Evolutionary conservation across 176 grass and related monocot genomes (phyloP), one percentile per base, ranked within the genome.

Genomic region (Lolium multiflorum): DNA sequence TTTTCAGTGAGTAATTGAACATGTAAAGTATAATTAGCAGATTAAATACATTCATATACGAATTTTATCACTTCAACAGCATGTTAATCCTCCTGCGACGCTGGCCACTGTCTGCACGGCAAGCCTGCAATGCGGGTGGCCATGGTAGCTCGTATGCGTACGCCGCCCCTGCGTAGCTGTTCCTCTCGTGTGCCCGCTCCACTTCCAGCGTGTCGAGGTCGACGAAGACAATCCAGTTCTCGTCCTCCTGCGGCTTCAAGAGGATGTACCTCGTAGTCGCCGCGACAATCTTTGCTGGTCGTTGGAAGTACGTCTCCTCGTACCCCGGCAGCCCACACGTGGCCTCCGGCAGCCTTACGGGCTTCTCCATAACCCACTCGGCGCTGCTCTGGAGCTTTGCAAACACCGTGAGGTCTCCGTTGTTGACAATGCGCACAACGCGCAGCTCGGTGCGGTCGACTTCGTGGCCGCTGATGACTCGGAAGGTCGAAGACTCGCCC

Each of bases 211-310:
- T 74, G 0, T 74, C 16, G 31, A 89, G 55, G 12, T 80, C 76
- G 7, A 89, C 21, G 46, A 66, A 80, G 87, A 89, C 83, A 3
- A 89, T 47, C 52, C 81, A 79, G 6, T 4, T 78, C 51, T 71
- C 39, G 41, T 83, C 61, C 44, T 84, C 54, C 16, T 11, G 4
- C 8, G 81, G 87, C n/a, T 31, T 44, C 16, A 89, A 15, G 3
- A 89, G 31, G 41, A 84, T 2, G 66, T 55, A 73, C 4, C 8
- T 39, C 6, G 47, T 13, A 8, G 28, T 12, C 0, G 55, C 81
- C 0, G 80, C 26, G 0, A 83, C 62, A 7, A 88, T 83, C 51
- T 38, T 39, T 4, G 80, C 51, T 0, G 28, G 20, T 4, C 20
- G 0, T 16, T 9, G 22, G 49, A 88, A 82, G 71, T 37, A 77